phyloP scores from a whole-genome alignment of 306 rosid genomes.

The Arachis hypogaea region DNA sequence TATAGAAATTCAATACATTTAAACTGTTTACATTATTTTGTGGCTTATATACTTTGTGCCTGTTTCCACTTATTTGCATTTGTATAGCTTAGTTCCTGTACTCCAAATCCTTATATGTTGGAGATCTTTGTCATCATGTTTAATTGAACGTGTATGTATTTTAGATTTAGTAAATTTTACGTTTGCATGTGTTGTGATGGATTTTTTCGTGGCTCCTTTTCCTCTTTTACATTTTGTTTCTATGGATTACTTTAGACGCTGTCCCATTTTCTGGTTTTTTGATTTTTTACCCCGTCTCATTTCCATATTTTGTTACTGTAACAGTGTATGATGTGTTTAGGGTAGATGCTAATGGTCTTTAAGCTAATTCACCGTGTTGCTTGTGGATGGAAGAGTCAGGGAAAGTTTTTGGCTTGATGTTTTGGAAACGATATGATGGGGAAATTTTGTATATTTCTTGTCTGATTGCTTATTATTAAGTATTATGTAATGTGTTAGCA shows the following conservation, averaged over 20 bases:
- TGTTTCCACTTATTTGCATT: conserved; percentile 1
- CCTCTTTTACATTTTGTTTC: neutral
- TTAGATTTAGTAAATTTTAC: neutral
- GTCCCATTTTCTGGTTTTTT: neutral
- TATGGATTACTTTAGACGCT: neutral
- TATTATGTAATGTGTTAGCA: conserved; percentile 23
- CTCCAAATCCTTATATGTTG: conserved; percentile 1
- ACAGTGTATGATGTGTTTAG: no score
- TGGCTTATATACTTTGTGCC: conserved; percentile 31
- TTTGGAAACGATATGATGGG: conserved; percentile 8
- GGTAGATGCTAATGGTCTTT: conserved; percentile 16
- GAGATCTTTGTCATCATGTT: neutral
- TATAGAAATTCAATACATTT: conserved; percentile 84
- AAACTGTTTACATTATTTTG: conserved; percentile 49
- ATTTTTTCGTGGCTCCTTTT: conserved; percentile 1
- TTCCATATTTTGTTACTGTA: neutral
- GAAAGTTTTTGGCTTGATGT: neutral
- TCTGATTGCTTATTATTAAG: neutral
- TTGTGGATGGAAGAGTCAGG: neutral
- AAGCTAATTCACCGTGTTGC: neutral
- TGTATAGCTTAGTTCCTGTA: conserved; percentile 17
- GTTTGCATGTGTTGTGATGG: conserved; percentile 9
- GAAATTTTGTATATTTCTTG: conserved; percentile 17
- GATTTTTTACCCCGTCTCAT: neutral
- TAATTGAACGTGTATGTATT: conserved; percentile 13